phyloP scores from a whole-genome alignment of 495 filamentous ascomycete species.

The Penicillium atrosanguineum region DNA sequence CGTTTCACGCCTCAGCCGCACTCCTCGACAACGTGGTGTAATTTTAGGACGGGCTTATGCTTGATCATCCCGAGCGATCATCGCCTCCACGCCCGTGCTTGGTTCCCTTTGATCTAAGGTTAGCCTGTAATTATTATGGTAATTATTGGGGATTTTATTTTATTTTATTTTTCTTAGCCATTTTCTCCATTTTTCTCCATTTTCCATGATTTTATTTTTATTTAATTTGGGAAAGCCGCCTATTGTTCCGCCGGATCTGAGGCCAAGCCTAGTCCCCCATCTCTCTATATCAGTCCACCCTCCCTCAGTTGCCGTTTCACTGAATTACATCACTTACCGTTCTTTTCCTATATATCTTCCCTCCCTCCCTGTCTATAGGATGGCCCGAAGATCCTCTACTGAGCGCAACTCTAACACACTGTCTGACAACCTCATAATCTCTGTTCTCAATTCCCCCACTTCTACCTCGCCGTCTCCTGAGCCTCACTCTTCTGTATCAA shows the following conservation, averaged over 20 bases:
- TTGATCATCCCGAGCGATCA: slow-evolving; percentile 35
- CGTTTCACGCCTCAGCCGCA: slow-evolving; percentile 27
- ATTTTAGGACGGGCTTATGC: slow-evolving; percentile 21
- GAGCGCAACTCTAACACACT: slow-evolving; percentile 7
- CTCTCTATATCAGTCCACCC: slow-evolving; percentile 31
- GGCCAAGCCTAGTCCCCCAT: slow-evolving; percentile 13
- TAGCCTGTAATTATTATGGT: slow-evolving; percentile 19
- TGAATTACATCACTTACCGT: slow-evolving; percentile 9
- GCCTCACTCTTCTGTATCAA: slow-evolving; percentile 8
- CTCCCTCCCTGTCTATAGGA: slow-evolving; percentile 6
- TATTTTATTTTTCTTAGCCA: slow-evolving; percentile 6
- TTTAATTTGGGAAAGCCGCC: slow-evolving; percentile 23
- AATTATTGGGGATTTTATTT: slow-evolving; percentile 9
- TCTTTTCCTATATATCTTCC: slow-evolving; percentile 16
- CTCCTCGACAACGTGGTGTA: slow-evolving; percentile 8
- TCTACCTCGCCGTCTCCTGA: slow-evolving; percentile 16
- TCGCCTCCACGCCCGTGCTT: slow-evolving; percentile 29
- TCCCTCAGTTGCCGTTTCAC: slow-evolving; percentile 14
- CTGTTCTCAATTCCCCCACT: slow-evolving; percentile 11
- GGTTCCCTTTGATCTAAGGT: slow-evolving; percentile 23
- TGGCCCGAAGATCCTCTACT: slow-evolving; percentile 14
- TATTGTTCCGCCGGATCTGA: slow-evolving; percentile 27
- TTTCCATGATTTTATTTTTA: background rate
- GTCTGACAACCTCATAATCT: slow-evolving; percentile 7
- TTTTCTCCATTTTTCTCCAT: slow-evolving; percentile 4